Conservation (phyloP, 2,329 filamentous ascomycete genomes). For the Lasiodiplodia theobromae region DNA sequence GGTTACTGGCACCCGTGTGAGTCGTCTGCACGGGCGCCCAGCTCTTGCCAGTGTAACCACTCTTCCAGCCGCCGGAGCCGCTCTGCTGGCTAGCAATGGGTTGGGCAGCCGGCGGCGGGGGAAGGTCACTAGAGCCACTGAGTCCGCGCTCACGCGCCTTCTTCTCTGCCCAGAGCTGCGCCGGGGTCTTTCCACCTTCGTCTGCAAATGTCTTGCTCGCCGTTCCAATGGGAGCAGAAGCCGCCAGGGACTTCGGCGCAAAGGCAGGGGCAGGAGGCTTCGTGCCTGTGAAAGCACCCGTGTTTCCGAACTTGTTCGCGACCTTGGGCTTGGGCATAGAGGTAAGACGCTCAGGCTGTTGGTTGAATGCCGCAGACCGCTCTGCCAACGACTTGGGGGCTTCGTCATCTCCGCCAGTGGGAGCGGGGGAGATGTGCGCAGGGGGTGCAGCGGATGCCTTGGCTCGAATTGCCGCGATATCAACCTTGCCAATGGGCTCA, state of each 20-base stretch:
- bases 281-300: slow-evolving; percentile 80
- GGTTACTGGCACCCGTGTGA: slow-evolving; percentile 65
- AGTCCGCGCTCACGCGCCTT: slow-evolving; percentile 79
- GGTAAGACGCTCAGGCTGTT: slow-evolving; percentile 80
- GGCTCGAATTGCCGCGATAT: slow-evolving; percentile 91
- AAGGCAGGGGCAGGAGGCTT: slow-evolving; percentile 84
- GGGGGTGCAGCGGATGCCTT: slow-evolving; percentile 69
- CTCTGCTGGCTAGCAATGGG: slow-evolving; percentile 66
- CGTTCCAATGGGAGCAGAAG: slow-evolving; percentile 72
- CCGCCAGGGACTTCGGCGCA: slow-evolving; percentile 65
- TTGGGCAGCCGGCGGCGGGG: slow-evolving; percentile 53
- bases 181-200: slow-evolving; percentile 92
- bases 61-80: slow-evolving; percentile 80
- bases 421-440: slow-evolving; percentile 51
- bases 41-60: slow-evolving; percentile 85
- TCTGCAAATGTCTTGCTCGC: slow-evolving; percentile 95
- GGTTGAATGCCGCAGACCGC: slow-evolving; percentile 74
- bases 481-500: slow-evolving; percentile 93
- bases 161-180: slow-evolving; percentile 96
- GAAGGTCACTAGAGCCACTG: slow-evolving; percentile 59
- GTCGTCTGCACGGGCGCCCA: slow-evolving; percentile 86
- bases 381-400: slow-evolving; percentile 73
- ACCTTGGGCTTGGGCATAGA: slow-evolving; percentile 94
- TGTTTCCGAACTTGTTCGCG: slow-evolving; percentile 81
- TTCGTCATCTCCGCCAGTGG: slow-evolving; percentile 55